Percentiles rank a stretch among this genome's conserved stretches.
Evolutionary conservation across 371 early-diverging fungal species (phyloP).

Genomic region (Syncephalis plumigaleata): DNA sequence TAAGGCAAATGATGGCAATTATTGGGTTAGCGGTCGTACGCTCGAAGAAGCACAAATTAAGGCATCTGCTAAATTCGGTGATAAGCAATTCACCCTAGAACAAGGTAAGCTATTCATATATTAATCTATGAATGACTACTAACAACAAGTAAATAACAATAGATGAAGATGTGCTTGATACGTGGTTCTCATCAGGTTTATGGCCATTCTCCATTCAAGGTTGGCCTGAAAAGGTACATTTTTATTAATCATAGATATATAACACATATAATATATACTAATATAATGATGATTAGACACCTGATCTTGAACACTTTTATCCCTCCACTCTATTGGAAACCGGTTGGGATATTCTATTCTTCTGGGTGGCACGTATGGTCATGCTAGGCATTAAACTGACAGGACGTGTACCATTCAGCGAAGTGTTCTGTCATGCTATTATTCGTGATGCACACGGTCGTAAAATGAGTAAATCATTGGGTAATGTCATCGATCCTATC

Average conservation of each 20-base stretch:
- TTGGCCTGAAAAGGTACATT: slow-evolving; percentile 73
- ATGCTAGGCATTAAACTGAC: slow-evolving; percentile 96
- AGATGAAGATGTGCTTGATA: slow-evolving; percentile 98
- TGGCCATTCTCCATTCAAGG: slow-evolving; percentile 98
- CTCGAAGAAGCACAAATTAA: slow-evolving; percentile 61
- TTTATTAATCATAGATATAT: slow-evolving; percentile 10
- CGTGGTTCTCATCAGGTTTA: slow-evolving; percentile 99
- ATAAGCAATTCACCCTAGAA: slow-evolving; percentile 36
- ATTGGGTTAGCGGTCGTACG: slow-evolving; percentile 83
- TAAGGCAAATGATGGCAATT: slow-evolving; percentile 26
- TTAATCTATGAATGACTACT: too few species aligned
- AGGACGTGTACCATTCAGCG: slow-evolving; percentile 87
- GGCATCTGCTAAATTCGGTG: slow-evolving; percentile 59
- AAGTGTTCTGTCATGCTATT: slow-evolving; percentile 96
- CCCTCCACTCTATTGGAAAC: slow-evolving; percentile 94
- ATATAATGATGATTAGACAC: slow-evolving; percentile 19
- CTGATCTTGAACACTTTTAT: slow-evolving; percentile 75
- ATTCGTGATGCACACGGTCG: slow-evolving; percentile 98
- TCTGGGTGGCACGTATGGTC: slow-evolving; percentile 99
- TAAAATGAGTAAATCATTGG: slow-evolving; percentile 98
- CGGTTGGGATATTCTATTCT: slow-evolving; percentile 99
- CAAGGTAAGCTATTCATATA: too few species aligned
- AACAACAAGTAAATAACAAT: too few species aligned
- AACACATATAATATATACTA: background rate
- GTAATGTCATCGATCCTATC: slow-evolving; percentile 99